A percentile compares a stretch with the other conserved stretches of the same genome.
These are phyloP conservation scores for Jamesozyma hellenica DNA, from an alignment of 805 yeast species.

Conservation along the genomic window DNA sequence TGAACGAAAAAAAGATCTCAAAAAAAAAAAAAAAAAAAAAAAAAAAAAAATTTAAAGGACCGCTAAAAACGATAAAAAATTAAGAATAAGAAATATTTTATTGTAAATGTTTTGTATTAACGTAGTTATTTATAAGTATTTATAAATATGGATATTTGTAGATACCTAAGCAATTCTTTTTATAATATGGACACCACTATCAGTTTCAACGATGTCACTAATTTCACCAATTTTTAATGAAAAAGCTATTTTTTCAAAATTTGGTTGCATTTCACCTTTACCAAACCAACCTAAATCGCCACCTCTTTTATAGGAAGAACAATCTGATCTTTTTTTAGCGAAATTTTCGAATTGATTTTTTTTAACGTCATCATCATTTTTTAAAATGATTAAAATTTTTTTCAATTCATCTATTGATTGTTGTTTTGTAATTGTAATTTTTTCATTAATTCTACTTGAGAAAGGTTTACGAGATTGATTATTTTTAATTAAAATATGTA, in stretches of 20 bases:
- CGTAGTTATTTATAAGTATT: no score
- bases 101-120: no score
- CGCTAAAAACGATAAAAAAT: no score
- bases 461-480: constrained; percentile 77
- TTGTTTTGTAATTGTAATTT: constrained; percentile 69
- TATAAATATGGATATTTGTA: neutral
- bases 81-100: no score
- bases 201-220: constrained; percentile 76
- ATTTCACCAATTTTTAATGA: constrained; percentile 72
- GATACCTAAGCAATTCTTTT: constrained; percentile 51
- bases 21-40: neutral
- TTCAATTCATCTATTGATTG: constrained; percentile 65
- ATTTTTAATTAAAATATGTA: constrained; percentile 80
- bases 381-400: constrained; percentile 47
- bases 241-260: constrained; percentile 83
- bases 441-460: constrained; percentile 70
- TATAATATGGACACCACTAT: constrained; percentile 83
- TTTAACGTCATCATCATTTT: constrained; percentile 38
- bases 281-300: constrained; percentile 91
- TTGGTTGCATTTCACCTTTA: constrained; percentile 89
- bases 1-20: no score
- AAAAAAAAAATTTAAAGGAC: no score
- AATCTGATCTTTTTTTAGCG: constrained; percentile 79
- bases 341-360: constrained; percentile 43
- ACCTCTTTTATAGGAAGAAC: constrained; percentile 73